Base-by-base conservation (phyloP, 2,329 filamentous ascomycete species). In the Neocucurbitaria cava region DNA sequence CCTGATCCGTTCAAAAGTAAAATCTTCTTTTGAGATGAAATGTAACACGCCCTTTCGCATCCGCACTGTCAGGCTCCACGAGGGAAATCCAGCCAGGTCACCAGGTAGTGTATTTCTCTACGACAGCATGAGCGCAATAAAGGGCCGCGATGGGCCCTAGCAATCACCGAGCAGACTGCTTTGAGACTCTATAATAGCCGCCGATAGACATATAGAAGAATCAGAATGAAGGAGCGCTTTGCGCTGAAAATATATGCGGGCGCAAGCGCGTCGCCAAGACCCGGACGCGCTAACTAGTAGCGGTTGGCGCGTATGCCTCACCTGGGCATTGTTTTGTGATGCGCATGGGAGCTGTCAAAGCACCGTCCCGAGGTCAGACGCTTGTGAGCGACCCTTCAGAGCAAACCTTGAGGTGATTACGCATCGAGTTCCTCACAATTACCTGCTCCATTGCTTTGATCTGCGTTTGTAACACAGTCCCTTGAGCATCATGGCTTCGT, bases 141-240 rank as follows among this genome's bases (percentile, higher is more conserved):
- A 89, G 93, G 90, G 85, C 82, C 89, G 80, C 83, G 30, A 77
- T 78, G 83, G 87, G 89, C 86, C 91, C 96, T 90, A 91, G 90
- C 87, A 92, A 92, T 90, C 86, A 98, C 85, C 91, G 91, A 93
- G 71, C 55, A 18, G 87, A 90, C 87, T 90, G 87, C 87, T 90
- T 90, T 93, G 94, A 96, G 95, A 99, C 95, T 99, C 95, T 98
- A 98, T n/a, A 94, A 90, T 91, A 90, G 87, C 89, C 90, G 89
- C 92, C 68, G 65, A 57, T 75, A 86, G 87, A 91, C 88, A 91
- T 79, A 77, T 76, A 74, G 77, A 77, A 75, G 76, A 81, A 76
- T 77, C 73, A 72, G 65, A 62, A 67, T 78, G 76, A 76, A 49
- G 54, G 52, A 21, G 44, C 38, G 49, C 31, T 31, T 35, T 48